These are phyloP conservation scores for Cinnamomum micranthum DNA, from an alignment of 164 flowering plant genomes.

Conservation along the genomic window DNA sequence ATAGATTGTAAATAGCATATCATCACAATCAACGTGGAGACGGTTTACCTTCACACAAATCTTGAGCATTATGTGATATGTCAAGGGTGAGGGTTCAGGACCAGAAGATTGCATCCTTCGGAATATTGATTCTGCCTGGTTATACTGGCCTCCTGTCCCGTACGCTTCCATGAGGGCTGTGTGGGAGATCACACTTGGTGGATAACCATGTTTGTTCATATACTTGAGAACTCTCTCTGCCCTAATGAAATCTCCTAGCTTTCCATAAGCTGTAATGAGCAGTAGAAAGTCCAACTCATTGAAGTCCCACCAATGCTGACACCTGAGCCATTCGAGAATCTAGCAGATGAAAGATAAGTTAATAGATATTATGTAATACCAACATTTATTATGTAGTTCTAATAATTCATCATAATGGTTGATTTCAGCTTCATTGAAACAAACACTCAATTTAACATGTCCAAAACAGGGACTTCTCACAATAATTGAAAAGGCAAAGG, in stretches of 20 bases:
- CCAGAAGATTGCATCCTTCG: conserved; percentile 89
- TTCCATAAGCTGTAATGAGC: conserved; percentile 96
- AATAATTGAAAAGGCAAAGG: not conserved
- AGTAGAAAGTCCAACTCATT: conserved; percentile 83
- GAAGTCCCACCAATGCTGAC: conserved; percentile 95
- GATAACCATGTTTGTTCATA: conserved; percentile 76
- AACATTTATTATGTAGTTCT: not conserved
- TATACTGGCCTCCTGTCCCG: conserved; percentile 78
- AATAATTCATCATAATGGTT: not conserved
- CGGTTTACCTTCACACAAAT: conserved; percentile 71
- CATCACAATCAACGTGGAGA: not conserved
- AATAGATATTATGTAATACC: not conserved
- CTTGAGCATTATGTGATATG: conserved; percentile 91
- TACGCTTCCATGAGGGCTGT: conserved; percentile 98
- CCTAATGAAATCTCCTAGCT: conserved; percentile 70
- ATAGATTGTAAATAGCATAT: not conserved
- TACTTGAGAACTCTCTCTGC: conserved; percentile 64
- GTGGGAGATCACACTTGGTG: conserved; percentile 71
- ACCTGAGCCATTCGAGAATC: conserved; percentile 94
- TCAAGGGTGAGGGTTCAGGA: conserved; percentile 90
- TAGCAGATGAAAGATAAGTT: conserved; percentile 20
- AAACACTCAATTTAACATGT: not conserved
- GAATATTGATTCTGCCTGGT: conserved; percentile 82
- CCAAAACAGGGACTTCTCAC: not conserved
- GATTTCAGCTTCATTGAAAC: not conserved